phyloP scores from a whole-genome alignment of 2,329 filamentous ascomycete genomes.

The Fusarium mangiferae region DNA sequence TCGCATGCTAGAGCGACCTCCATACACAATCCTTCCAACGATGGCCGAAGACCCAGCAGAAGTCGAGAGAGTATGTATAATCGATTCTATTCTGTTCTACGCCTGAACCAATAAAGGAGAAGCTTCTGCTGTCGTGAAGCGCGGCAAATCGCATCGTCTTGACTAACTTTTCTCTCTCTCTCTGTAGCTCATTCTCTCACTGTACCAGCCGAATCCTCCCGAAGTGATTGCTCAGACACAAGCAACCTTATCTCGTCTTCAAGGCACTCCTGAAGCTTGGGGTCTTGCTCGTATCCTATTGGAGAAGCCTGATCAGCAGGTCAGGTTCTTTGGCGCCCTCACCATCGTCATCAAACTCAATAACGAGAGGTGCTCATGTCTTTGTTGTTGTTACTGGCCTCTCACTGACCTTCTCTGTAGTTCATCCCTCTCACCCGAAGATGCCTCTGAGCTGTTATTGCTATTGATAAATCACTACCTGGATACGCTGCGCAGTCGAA shows the following conservation, averaged over 20 bases:
- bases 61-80: not conserved
- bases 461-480: slow-evolving; percentile 73
- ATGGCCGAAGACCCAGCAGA: not conserved
- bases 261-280: slow-evolving; percentile 86
- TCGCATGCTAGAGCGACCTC: not conserved
- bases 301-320: slow-evolving; percentile 73
- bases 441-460: slow-evolving; percentile 68
- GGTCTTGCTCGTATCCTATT: slow-evolving; percentile 82
- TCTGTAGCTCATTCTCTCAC: slow-evolving; percentile 58
- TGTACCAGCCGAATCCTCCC: slow-evolving; percentile 64
- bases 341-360: slow-evolving; percentile 96
- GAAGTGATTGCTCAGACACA: slow-evolving; percentile 66
- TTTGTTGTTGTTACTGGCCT: too few relatives aligned
- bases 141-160: not conserved
- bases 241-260: slow-evolving; percentile 79
- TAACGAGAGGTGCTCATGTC: slow-evolving; percentile 75
- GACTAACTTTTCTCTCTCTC: slow-evolving; percentile 22
- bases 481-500: slow-evolving; percentile 60
- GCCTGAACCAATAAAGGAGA: too few relatives aligned
- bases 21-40: not conserved
- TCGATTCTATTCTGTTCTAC: not conserved
- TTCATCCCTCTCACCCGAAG: slow-evolving; percentile 63
- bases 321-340: slow-evolving; percentile 91
- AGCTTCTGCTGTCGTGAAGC: not conserved
- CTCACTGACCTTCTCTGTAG: slow-evolving; percentile 42